Evolutionary conservation across 495 filamentous ascomycete genomes (phyloP), one percentile per base, ranked within the genome.

Genomic region (Poronia punctata): DNA sequence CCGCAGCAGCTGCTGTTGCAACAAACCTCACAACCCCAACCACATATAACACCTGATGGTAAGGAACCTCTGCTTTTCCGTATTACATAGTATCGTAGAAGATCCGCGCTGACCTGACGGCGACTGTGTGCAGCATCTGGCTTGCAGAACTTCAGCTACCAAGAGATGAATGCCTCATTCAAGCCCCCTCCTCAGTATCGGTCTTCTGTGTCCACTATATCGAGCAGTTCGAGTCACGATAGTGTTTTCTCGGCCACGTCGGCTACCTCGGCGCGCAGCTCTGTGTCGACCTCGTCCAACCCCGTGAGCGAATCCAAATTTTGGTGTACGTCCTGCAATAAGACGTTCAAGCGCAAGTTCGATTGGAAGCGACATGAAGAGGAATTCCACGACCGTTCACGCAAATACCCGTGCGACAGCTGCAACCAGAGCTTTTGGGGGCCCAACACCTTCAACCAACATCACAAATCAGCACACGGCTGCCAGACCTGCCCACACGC

Each of bases 301-400:
- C 40, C 46, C 8, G 18, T 46, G 21, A 45, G 38, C 14, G 56
- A 59, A 5, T 48, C 53, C 23, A 63, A 64, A 25, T 72, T 68
- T 53, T 71, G 67, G 68, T 72, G 68, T 52, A 72, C 66, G 24
- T 71, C 66, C 34, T 72, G 68, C 49, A 63, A 70, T 31, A 67
- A 67, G 40, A 68, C 58, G 12, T 70, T 72, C 34, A 68, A 71
- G 49, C 58, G 67, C 40, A 72, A 72, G 50, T 70, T 70, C 42
- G 68, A 71, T 54, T 72, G 68, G 68, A 72, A 71, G 59, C 50
- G 67, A 10, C 68, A 72, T 52, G 67, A 71, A 38, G 68, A 72
- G 48, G 67, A 71, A 48, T 68, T 72, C 43, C 68, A 72, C 61
- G 68, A 72, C 48, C 65, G 68, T 25, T 67, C 65, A 43, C 65